Percentiles rank a stretch among this genome's conserved stretches.
Evolutionary conservation across 1,139 yeast genomes (phyloP).

Genomic region (Suhomyces ambrosiae): DNA sequence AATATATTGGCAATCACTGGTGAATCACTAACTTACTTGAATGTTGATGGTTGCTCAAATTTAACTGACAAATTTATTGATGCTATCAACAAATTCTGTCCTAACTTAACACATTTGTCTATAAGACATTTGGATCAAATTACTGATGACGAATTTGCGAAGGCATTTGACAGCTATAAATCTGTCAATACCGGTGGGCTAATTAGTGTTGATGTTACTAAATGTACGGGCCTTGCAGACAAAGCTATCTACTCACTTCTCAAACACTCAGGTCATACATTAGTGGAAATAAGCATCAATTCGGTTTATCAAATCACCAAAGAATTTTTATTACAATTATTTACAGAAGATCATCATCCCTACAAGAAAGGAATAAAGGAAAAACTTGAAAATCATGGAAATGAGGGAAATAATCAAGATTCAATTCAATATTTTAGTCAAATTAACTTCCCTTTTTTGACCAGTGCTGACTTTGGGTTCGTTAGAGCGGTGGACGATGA

Average conservation of each 20-base stretch:
- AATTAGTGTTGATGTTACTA: constrained; percentile 58
- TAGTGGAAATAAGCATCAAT: constrained; percentile 71
- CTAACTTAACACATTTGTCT: constrained; percentile 54
- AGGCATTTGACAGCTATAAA: constrained; percentile 51
- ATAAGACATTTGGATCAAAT: constrained; percentile 58
- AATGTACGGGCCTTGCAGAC: constrained; percentile 70
- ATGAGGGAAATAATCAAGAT: constrained; percentile 14
- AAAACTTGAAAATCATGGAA: constrained; percentile 17
- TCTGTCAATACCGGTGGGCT: constrained; percentile 60
- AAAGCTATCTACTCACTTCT: constrained; percentile 60
- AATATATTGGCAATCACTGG: constrained; percentile 66
- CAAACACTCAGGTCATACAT: constrained; percentile 62
- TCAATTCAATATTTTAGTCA: constrained; percentile 18
- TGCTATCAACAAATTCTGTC: constrained; percentile 63
- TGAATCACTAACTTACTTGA: constrained; percentile 55
- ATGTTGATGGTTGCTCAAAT: constrained; percentile 70
- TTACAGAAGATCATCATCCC: constrained; percentile 39
- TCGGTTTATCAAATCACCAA: constrained; percentile 63
- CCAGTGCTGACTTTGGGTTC: constrained; percentile 73
- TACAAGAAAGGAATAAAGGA: constrained; percentile 33
- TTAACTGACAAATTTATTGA: constrained; percentile 69
- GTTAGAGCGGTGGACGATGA: constrained; percentile 73
- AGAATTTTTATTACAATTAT: constrained; percentile 47
- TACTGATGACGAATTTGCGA: constrained; percentile 63
- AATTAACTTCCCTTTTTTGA: constrained; percentile 51